Base-by-base conservation (phyloP, 1,139 yeast species). In the Hyphopichia wangnamkhiaoensis region DNA sequence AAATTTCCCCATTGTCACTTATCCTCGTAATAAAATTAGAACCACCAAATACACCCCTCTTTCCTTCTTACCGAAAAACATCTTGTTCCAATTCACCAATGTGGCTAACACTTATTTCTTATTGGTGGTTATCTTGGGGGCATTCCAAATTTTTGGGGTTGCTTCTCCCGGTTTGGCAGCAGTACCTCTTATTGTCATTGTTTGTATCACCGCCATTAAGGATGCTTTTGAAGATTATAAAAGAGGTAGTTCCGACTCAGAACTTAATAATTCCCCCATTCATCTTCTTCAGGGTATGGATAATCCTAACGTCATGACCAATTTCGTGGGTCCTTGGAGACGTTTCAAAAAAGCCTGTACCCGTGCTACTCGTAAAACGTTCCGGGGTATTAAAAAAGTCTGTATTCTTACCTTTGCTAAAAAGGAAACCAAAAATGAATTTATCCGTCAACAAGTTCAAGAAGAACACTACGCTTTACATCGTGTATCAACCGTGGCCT, bases 151-250 rank as follows among this genome's bases (percentile, higher is more conserved):
- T 40, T 93, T 93, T 61, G 98, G 98, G 50, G 97, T 91, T 26
- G 80, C 87, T 16, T 81, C 79, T 45, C 96, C 98, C 1, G 97
- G 90, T 1, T 66, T 93, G 49, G 85, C 94, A 5, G 91, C 96
- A 1, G 97, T 90, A 32, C 98, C 98, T 2, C 79, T 93, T 61
- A 86, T 91, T 62, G 96, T 89, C 38, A 91, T 93, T 69, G 95
- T 93, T 30, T 68, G 76, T 41, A 76, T 93, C 42, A 93, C 98
- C 1, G 97, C 95, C 13, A 67, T 87, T 46, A 91, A 91, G 59
- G 98, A 93, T 65, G 97, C 95, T 1, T 73, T 93, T 47, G 98
- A 93, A 63, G 98, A 93, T 64, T 91, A 89, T 42, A 78, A 94
- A 53, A 79, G 98, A 59, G 83, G 89, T 0, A 65, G 77, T 3